Evolutionary conservation across 345 rosid species (phyloP).

Genomic region (Arabidopsis suecica): DNA sequence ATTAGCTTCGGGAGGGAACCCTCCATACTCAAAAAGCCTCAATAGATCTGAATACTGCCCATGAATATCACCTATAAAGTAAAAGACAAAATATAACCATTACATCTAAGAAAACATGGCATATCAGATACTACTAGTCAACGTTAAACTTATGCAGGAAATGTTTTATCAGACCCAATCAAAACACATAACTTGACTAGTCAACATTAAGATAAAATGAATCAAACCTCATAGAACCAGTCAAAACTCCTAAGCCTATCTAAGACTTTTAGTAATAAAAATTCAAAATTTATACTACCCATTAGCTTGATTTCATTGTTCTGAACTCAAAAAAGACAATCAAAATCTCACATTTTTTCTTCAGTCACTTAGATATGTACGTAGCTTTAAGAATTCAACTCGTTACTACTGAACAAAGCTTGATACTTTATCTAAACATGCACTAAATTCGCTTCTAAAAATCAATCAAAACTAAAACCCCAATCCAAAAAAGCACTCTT

Average conservation of each 20-base stretch:
- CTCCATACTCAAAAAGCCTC: constrained; percentile 90
- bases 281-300: not conserved
- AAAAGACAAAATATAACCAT: constrained; percentile 10
- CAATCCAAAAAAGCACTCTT: not conserved
- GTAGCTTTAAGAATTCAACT: not conserved
- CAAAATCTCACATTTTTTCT: not conserved
- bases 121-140: not conserved
- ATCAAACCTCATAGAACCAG: constrained; percentile 14
- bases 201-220: constrained; percentile 18
- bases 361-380: not conserved
- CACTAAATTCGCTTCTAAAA: not conserved
- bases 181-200: constrained; percentile 1
- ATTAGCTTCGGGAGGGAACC: constrained; percentile 86
- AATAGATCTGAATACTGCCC: constrained; percentile 89
- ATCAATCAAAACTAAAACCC: not conserved
- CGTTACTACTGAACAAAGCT: constrained; percentile 4
- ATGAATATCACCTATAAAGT: constrained; percentile 79
- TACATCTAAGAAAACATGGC: not conserved
- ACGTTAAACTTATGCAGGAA: constrained; percentile 8
- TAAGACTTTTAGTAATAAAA: constrained; percentile 19
- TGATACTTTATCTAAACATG: not conserved
- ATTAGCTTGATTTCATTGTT: not conserved
- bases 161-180: constrained; percentile 12
- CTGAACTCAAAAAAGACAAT: constrained; percentile 14
- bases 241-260: constrained; percentile 6